Base-by-base conservation (phyloP, 176 grass and related monocot genomes). In the Rhynchospora pubera region DNA sequence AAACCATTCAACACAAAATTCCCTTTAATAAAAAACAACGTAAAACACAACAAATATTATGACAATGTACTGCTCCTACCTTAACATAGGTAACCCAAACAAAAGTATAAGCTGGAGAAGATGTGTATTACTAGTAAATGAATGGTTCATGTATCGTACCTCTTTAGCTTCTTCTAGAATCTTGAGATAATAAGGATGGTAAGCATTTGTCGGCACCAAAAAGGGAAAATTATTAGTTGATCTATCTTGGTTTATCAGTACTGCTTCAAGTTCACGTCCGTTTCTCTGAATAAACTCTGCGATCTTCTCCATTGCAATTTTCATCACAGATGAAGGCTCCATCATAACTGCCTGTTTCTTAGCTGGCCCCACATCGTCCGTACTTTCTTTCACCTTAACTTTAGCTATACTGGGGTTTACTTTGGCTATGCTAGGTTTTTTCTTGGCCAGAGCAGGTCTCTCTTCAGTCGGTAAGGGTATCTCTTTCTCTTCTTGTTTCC, bases 231-330 rank as follows among this genome's bases (percentile, higher is more conserved):
- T 89, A 64, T 91, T 89, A 50, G 85, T 85, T 42, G 82, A 73
- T 77, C 86, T 93, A 75, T 98, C 96, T 88, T 98, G 96, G 51
- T 94, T 90, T 81, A 98, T 90, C 57, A 98, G 87, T 57, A 94
- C 90, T 71, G 83, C 87, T 82, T 98, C 92, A 57, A 98, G 94
- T 65, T 98, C 92, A 62, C 92, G 90, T 53, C 96, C 96, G 21
- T 98, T 98, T 78, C 85, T 94, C 18, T 89, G 56, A 88, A 98
- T 90, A 44, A 98, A 94, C 64, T 98, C 96, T 14, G 94, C 85
- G 83, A 98, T 99, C 84, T 99, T 99, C 52, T 99, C 91, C 87
- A 99, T 93, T 11, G 87, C 89, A 26, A 83, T 82, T 64, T 93
- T 95, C 79, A 99, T 71, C 80, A 89, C 90, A 51, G 92, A 93